These are phyloP conservation scores for Aspergillus awamori DNA, from an alignment of 2,329 filamentous ascomycete species.

Conservation along the genomic window DNA sequence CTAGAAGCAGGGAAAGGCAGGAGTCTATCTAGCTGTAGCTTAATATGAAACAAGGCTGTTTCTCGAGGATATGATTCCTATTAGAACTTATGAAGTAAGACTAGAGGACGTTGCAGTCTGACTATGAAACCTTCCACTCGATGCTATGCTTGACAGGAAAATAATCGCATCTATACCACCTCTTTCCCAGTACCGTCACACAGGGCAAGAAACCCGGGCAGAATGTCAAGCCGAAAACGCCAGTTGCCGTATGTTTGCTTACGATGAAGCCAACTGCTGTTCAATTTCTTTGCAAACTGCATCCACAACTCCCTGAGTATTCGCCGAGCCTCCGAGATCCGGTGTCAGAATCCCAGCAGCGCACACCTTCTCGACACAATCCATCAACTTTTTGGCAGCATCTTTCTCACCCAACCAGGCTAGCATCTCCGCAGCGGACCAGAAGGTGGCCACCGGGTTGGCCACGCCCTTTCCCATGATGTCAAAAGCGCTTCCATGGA, in stretches of 20 bases:
- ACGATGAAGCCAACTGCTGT: conserved; percentile 8
- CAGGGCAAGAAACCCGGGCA: too few species aligned
- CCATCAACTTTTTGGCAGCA: conserved; percentile 60
- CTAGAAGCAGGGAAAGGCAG: too few species aligned
- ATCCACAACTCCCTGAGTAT: conserved; percentile 61
- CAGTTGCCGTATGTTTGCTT: background rate
- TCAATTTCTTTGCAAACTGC: conserved; percentile 58
- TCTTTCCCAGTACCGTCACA: too few species aligned
- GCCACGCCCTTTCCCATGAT: conserved; percentile 63
- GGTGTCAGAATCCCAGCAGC: conserved; percentile 57
- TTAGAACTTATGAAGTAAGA: too few species aligned
- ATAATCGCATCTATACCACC: too few species aligned
- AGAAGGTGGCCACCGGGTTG: conserved; percentile 67
- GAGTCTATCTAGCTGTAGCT: too few species aligned
- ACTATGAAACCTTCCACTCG: too few species aligned
- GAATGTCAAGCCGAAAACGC: background rate
- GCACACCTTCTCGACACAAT: conserved; percentile 62
- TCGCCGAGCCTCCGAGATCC: conserved; percentile 61
- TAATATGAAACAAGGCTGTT: too few species aligned
- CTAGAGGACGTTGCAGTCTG: too few species aligned
- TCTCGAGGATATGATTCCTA: too few species aligned
- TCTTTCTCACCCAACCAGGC: conserved; percentile 61
- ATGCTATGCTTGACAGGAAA: too few species aligned
- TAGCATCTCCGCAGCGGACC: conserved; percentile 70
- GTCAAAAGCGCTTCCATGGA: conserved; percentile 66